Conservation (phyloP, 2,329 filamentous ascomycete species). For the Fusarium multiceps region DNA sequence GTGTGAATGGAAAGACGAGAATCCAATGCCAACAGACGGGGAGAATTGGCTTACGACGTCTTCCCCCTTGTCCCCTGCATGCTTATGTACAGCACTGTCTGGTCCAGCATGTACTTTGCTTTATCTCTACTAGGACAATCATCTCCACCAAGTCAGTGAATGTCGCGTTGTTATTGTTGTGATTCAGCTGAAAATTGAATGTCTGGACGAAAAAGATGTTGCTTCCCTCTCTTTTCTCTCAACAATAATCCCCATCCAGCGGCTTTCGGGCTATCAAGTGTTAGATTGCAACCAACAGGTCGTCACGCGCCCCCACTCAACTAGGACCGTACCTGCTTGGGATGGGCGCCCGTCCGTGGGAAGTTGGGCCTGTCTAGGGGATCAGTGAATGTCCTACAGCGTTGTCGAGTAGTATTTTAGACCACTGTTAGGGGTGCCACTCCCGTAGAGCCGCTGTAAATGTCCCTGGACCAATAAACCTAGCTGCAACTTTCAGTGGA, state of each 20-base stretch:
- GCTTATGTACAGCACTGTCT: constrained; percentile 27
- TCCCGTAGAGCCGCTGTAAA: constrained; percentile 6
- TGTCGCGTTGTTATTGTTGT: constrained; percentile 12
- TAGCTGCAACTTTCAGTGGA: constrained; percentile 4
- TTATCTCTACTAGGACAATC: constrained; percentile 30
- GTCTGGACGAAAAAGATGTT: constrained; percentile 5
- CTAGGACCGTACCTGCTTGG: neutral
- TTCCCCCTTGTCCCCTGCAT: constrained; percentile 40
- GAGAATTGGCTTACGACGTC: constrained; percentile 36
- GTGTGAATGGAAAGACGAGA: constrained; percentile 26
- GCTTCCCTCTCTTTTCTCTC: constrained; percentile 7
- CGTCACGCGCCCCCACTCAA: constrained; percentile 18
- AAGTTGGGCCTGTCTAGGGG: neutral
- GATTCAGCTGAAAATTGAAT: constrained; percentile 9
- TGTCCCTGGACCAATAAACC: constrained; percentile 1
- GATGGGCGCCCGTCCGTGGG: neutral
- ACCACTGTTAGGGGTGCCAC: constrained; percentile 6
- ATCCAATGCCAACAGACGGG: constrained; percentile 14
- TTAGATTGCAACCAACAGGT: constrained; percentile 27
- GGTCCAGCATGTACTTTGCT: constrained; percentile 1
- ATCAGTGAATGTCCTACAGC: constrained; percentile 1
- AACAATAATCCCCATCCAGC: constrained; percentile 5
- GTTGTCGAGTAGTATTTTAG: neutral
- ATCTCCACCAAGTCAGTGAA: constrained; percentile 27
- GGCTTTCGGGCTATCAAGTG: constrained; percentile 22